Percentiles rank a stretch among this genome's conserved stretches.
phyloP scores from a whole-genome alignment of 148 eudicot genomes.

The Tetragonia tetragonoides region DNA sequence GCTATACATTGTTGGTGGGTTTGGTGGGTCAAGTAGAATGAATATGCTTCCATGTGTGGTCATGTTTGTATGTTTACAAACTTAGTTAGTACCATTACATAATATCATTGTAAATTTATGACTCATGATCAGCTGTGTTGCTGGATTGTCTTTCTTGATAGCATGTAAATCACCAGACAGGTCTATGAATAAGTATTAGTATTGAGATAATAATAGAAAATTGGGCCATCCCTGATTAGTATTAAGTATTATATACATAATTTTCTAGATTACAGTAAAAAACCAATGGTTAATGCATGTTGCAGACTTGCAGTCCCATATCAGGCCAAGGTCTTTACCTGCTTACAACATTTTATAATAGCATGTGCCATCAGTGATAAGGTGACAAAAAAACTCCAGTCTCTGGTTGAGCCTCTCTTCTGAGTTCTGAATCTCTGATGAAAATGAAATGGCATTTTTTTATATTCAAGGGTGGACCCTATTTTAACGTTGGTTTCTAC shows the following conservation, averaged over 20 bases:
- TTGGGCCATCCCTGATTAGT: too few species aligned
- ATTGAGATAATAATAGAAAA: neutral
- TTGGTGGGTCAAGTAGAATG: conserved; percentile 24
- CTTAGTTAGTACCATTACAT: too few species aligned
- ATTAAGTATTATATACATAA: neutral
- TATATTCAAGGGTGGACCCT: neutral
- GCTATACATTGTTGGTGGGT: too few species aligned
- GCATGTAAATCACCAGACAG: neutral
- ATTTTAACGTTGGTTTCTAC: neutral
- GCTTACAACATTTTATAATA: conserved; percentile 10
- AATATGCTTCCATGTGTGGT: conserved; percentile 37
- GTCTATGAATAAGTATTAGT: neutral
- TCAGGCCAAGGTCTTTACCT: neutral
- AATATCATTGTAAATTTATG: neutral
- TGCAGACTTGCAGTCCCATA: conserved; percentile 16
- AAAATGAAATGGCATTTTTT: neutral
- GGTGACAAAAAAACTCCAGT: conserved; percentile 8
- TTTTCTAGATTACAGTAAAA: neutral
- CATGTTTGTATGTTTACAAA: too few species aligned
- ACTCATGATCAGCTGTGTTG: neutral
- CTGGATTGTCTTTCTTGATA: conserved; percentile 7
- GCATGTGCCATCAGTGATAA: conserved; percentile 18
- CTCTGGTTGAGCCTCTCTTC: neutral
- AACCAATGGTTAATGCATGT: neutral
- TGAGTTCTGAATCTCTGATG: too few species aligned